Evolutionary conservation across 495 filamentous ascomycete genomes (phyloP), one percentile per base, ranked within the genome.

Genomic region (Annulohypoxylon nitens): DNA sequence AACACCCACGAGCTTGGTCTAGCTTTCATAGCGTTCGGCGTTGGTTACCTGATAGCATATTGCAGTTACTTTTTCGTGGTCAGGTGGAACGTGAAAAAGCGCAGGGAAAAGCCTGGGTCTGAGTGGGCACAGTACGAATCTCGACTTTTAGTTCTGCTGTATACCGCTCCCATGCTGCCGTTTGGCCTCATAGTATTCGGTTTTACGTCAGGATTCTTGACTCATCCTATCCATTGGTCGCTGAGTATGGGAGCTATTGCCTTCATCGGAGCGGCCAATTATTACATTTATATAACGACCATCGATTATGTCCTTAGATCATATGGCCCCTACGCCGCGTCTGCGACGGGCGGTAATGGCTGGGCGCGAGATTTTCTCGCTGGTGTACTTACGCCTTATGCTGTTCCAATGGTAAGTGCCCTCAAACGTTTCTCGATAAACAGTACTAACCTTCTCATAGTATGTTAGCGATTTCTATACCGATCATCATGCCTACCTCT

Each of bases 291-390:
- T 78, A 92, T 92, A 89, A 89, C 89, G 8, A 92, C 90, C 9
- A 91, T 93, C 70, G 90, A 93, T 78, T 93, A 93, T 79, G 92
- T 92, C 86, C 88, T 93, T 64, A 86, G 84, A 73, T 87, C 89
- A 23, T 93, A 93, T 66, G 90, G 90, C 0, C 89, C 89, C 0
- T 93, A 92, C 81, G 90, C 90, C 3, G 90, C 90, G 4, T 92
- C 90, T 6, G 90, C 90, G 0, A 93, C 90, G 7, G 90, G 90
- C 65, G 90, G 90, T 48, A 93, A 93, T 73, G 90, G 89, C 66
- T 92, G 86, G 87, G 81, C 90, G 34, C 85, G 90, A 70, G 90
- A 93, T 77, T 91, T 93, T 82, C 81, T 93, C 12, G 90, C 90
- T 67, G 90, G 90, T 82, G 81, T 92, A 11, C 81, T 90, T 23